Percentiles rank a stretch among this genome's conserved stretches.
Evolutionary conservation across 1,139 yeast species (phyloP).

Genomic region (Yamadazyma sp.): DNA sequence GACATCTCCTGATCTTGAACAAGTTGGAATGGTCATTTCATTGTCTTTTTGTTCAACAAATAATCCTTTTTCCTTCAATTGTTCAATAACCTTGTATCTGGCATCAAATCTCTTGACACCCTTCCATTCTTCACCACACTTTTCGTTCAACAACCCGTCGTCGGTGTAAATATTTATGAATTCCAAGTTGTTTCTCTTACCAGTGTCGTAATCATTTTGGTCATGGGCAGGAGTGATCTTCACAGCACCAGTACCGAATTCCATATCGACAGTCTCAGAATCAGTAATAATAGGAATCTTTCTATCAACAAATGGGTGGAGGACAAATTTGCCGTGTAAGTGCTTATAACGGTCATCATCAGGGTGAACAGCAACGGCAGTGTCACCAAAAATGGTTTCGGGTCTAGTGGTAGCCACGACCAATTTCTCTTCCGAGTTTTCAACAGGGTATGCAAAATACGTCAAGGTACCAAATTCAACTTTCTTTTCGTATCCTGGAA

Average conservation of each 20-base stretch:
- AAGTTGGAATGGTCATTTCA: constrained; percentile 91
- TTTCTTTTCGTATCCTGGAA: constrained; percentile 88
- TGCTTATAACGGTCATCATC: constrained; percentile 90
- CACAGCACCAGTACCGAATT: constrained; percentile 99
- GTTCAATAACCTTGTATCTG: constrained; percentile 78
- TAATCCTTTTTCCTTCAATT: constrained; percentile 72
- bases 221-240: constrained; percentile 99
- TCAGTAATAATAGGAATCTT: constrained; percentile 86
- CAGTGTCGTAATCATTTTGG: constrained; percentile 93
- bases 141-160: constrained; percentile 85
- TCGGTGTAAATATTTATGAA: constrained; percentile 89
- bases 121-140: constrained; percentile 84
- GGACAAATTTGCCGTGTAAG: constrained; percentile 87
- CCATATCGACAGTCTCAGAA: constrained; percentile 96
- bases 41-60: constrained; percentile 85
- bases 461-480: constrained; percentile 96
- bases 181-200: constrained; percentile 89
- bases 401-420: constrained; percentile 99
- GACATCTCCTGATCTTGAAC: constrained; percentile 95
- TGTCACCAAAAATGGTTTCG: constrained; percentile 96
- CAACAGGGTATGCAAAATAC: constrained; percentile 88
- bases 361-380: constrained; percentile 97
- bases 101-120: constrained; percentile 96
- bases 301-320: constrained; percentile 88
- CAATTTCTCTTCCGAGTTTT: constrained; percentile 81